Base-by-base conservation (phyloP, 192 early-diverging fungal species). In the Coemansia sp. region DNA sequence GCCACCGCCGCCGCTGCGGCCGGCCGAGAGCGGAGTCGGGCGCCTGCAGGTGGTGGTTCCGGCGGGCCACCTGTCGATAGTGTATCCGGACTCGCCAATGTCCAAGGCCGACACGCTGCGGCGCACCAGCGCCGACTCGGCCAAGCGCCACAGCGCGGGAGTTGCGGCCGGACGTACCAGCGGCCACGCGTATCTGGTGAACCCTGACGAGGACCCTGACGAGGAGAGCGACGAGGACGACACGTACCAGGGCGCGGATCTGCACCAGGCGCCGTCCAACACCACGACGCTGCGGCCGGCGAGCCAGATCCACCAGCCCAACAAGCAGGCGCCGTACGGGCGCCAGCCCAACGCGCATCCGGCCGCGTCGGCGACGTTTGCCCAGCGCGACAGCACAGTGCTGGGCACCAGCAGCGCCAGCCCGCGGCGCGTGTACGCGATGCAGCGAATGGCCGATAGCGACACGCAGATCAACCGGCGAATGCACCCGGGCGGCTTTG, bases 41-140 rank as follows among this genome's bases (percentile, higher is more conserved):
- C 64, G 66, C 30, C 42, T 75, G 15, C 64, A 75, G n/a, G 72
- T 75, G 5, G 53, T 54, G 23, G 72, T 75, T 22, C 72, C 72
- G 4, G 46, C 72, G 7, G 65, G 65, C 9, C 72, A 75, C 29
- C 45, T 75, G 36, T 75, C 72, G 29, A 68, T 75, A 20, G 72
- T 75, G 23, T 75, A 75, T 39, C 72, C 72, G 4, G 72, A 75
- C 28, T 75, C 72, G 62, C 72, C 72, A 17, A 75, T 75, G 72
- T 75, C 72, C 25, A 67, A 59, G 54, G 58, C 72, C 6, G 72
- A 75, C 23, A 75, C 72, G 10, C 50, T 75, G 28, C 28, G 65
- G 11, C 59, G 56, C 30, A 50, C 51, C 49, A 75, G 72, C 45
- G 45, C 39, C 2, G 72, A 68, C 19, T 75, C 72, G 19, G 27